Evolutionary conservation across 768 basidiomycete species (phyloP).

Genomic region (Lentinula aciculospora): DNA sequence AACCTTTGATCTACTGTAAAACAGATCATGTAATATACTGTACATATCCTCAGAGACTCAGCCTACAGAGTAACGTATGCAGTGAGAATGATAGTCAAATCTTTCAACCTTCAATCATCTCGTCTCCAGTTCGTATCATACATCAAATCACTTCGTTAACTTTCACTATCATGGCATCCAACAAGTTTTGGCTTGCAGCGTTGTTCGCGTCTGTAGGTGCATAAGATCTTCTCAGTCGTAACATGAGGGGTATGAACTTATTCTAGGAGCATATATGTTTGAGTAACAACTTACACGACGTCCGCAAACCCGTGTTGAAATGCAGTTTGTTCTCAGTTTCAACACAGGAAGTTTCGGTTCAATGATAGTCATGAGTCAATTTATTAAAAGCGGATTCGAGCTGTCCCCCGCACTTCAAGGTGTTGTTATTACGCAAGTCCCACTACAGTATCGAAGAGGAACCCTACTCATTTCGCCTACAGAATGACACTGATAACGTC

Average conservation of each 20-base stretch:
- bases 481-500: neutral
- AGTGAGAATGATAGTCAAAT: too few relatives aligned
- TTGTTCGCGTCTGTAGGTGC: neutral
- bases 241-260: too few relatives aligned
- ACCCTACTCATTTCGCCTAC: neutral
- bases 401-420: neutral
- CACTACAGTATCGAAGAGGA: too few relatives aligned
- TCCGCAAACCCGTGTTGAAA: too few relatives aligned
- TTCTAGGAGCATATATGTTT: neutral
- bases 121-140: too few relatives aligned
- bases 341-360: neutral
- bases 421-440: neutral
- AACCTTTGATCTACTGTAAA: neutral
- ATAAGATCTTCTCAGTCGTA: neutral
- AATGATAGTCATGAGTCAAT: neutral
- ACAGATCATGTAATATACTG: too few relatives aligned
- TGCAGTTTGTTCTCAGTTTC: neutral
- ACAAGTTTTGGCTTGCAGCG: neutral
- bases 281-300: neutral
- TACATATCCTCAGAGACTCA: too few relatives aligned
- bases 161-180: neutral
- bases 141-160: neutral
- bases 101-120: too few relatives aligned
- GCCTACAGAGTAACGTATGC: too few relatives aligned
- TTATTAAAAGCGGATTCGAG: neutral